Evolutionary conservation across 1,284 basidiomycete genomes (phyloP).

Genomic region (Papiliotrema fonsecae): DNA sequence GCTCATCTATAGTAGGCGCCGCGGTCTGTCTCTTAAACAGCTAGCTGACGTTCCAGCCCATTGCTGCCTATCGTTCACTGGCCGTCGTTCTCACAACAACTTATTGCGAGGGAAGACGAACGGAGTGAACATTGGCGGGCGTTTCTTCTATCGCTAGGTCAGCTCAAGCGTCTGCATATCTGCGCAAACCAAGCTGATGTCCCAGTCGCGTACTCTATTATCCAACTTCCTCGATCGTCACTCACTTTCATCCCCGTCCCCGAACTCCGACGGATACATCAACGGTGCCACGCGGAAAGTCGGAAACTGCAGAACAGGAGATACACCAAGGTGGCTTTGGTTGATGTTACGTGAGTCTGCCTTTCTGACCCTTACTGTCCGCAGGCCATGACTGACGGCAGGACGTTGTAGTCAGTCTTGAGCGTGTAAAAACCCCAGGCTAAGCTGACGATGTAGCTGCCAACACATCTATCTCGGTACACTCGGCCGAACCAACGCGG

Average conservation of each 20-base stretch:
- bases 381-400: constrained; percentile 5
- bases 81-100: constrained; percentile 29
- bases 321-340: constrained; percentile 11
- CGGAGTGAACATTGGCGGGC: constrained; percentile 16
- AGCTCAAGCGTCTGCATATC: not conserved
- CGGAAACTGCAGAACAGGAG: constrained; percentile 14
- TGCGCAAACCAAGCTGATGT: not conserved
- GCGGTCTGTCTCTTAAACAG: too few relatives aligned
- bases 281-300: constrained; percentile 18
- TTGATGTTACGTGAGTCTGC: constrained; percentile 15
- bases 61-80: constrained; percentile 31
- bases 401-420: constrained; percentile 23
- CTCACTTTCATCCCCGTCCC: constrained; percentile 15
- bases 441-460: constrained; percentile 15
- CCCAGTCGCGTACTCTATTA: constrained; percentile 27
- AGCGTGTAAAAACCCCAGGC: too few relatives aligned
- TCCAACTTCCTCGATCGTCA: constrained; percentile 27
- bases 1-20: constrained; percentile 24
- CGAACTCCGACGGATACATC: constrained; percentile 21
- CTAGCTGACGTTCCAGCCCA: constrained; percentile 11
- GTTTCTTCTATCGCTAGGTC: constrained; percentile 24
- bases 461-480: constrained; percentile 33
- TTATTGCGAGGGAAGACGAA: constrained; percentile 24
- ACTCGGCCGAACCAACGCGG: constrained; percentile 18
- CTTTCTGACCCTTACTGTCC: too few relatives aligned